These are phyloP conservation scores for Trametopsis cervina DNA, from an alignment of 768 basidiomycete genomes.

Conservation along the genomic window DNA sequence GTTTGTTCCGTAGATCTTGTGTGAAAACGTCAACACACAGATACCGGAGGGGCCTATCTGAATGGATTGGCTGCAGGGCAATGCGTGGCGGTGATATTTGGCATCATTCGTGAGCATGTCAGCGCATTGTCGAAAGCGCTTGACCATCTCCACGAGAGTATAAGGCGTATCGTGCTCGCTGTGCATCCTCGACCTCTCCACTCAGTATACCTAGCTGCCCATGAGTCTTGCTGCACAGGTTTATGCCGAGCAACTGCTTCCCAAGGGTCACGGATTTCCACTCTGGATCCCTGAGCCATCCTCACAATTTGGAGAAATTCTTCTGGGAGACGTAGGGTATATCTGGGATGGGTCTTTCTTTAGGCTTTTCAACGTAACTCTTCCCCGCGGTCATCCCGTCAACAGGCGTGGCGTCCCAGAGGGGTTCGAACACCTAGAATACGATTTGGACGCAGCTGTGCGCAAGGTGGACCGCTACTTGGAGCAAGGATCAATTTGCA, in stretches of 20 bases:
- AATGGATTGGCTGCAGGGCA: too few relatives aligned
- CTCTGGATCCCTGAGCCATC: constrained; percentile 19
- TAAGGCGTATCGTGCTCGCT: too few relatives aligned
- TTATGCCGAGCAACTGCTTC: constrained; percentile 13
- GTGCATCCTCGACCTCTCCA: too few relatives aligned
- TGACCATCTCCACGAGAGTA: too few relatives aligned
- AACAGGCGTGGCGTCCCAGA: constrained; percentile 7
- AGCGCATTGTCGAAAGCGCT: too few relatives aligned
- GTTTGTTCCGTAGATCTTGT: too few relatives aligned
- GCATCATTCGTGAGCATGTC: too few relatives aligned
- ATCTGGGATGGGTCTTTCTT: constrained; percentile 14
- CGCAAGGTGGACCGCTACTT: background rate
- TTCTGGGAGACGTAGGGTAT: constrained; percentile 21
- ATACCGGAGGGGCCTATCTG: too few relatives aligned
- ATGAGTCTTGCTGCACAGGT: constrained; percentile 7
- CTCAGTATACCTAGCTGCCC: too few relatives aligned
- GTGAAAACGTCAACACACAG: too few relatives aligned
- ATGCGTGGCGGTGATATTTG: too few relatives aligned
- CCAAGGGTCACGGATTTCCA: constrained; percentile 11
- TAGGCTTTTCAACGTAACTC: constrained; percentile 17
- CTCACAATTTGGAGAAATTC: constrained; percentile 4
- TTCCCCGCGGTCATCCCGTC: constrained; percentile 1
- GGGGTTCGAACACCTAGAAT: constrained; percentile 2
- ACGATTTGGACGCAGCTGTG: background rate
- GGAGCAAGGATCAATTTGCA: background rate